Conservation (phyloP, 805 yeast genomes). For the Pichia gijzeniarum region DNA sequence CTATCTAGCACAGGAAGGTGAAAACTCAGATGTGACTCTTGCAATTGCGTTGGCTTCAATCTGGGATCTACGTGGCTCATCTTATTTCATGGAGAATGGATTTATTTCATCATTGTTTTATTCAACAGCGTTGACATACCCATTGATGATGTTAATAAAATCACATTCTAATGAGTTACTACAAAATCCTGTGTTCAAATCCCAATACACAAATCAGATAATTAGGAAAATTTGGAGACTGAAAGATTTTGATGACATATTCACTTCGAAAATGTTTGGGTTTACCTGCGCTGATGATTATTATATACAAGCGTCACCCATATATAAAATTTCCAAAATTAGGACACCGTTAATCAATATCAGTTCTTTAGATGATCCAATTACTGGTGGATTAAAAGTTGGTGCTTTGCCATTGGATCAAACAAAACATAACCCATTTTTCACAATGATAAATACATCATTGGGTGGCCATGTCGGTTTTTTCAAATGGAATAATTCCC, state of each 20-base stretch:
- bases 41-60: conserved; percentile 62
- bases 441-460: conserved; percentile 50
- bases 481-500: conserved; percentile 51
- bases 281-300: conserved; percentile 58
- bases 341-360: conserved; percentile 59
- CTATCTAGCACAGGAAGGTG: conserved; percentile 61
- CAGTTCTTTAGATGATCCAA: conserved; percentile 71
- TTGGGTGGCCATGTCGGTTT: conserved; percentile 84
- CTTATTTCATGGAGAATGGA: conserved; percentile 36
- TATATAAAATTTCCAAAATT: conserved; percentile 42
- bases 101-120: conserved; percentile 41
- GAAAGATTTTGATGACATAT: conserved; percentile 53
- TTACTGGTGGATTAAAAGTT: conserved; percentile 40
- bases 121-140: conserved; percentile 44
- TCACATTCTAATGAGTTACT: conserved; percentile 36
- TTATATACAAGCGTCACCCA: conserved; percentile 57
- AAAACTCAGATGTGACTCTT: conserved; percentile 39
- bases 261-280: conserved; percentile 64
- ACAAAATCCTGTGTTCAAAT: conserved; percentile 24
- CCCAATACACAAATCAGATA: conserved; percentile 18
- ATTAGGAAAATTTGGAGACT: conserved; percentile 28
- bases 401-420: conserved; percentile 46
- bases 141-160: conserved; percentile 37
- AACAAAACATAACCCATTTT: conserved; percentile 50
- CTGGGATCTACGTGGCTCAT: conserved; percentile 61